These are phyloP conservation scores for Fomitiporia mediterranea DNA, from an alignment of 1,284 basidiomycete species.

Conservation along the genomic window DNA sequence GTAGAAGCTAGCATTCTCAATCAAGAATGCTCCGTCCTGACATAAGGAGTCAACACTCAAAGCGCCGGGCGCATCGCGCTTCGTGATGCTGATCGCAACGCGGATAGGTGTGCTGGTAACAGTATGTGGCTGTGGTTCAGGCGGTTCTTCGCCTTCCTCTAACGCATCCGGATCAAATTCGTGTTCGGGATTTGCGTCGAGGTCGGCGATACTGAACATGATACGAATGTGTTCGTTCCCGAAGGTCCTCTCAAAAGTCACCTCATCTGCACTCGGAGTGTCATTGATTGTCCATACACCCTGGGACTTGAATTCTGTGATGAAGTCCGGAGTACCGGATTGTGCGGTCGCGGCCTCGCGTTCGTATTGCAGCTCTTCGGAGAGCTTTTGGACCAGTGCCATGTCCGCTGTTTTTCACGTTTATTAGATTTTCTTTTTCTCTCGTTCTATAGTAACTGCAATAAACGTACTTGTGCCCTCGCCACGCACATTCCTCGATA, in stretches of 20 bases:
- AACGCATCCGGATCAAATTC: conserved; percentile 43
- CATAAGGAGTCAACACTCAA: conserved; percentile 78
- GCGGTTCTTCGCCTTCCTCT: conserved; percentile 34
- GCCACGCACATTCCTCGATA: conserved; percentile 47
- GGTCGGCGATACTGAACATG: conserved; percentile 81
- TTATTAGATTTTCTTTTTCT: conserved; percentile 18
- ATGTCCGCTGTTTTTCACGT: conserved; percentile 22
- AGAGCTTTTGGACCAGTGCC: conserved; percentile 21
- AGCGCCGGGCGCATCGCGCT: conserved; percentile 55
- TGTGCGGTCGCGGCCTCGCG: conserved; percentile 22
- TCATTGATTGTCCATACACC: conserved; percentile 54
- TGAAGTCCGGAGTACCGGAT: conserved; percentile 18
- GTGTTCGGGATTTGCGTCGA: conserved; percentile 37
- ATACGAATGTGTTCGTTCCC: conserved; percentile 88
- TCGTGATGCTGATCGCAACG: conserved; percentile 78
- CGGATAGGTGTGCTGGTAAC: conserved; percentile 58
- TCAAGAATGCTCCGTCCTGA: conserved; percentile 79
- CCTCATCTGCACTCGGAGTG: conserved; percentile 73
- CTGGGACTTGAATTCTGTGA: conserved; percentile 28
- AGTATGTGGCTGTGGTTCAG: conserved; percentile 40
- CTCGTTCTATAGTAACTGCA: not conserved
- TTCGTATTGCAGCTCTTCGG: conserved; percentile 26
- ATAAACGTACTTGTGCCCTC: conserved; percentile 56
- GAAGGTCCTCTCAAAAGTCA: conserved; percentile 77
- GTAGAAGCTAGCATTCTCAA: conserved; percentile 91